These are phyloP conservation scores for Yarrowia deformans DNA, from an alignment of 805 yeast genomes.

Conservation along the genomic window DNA sequence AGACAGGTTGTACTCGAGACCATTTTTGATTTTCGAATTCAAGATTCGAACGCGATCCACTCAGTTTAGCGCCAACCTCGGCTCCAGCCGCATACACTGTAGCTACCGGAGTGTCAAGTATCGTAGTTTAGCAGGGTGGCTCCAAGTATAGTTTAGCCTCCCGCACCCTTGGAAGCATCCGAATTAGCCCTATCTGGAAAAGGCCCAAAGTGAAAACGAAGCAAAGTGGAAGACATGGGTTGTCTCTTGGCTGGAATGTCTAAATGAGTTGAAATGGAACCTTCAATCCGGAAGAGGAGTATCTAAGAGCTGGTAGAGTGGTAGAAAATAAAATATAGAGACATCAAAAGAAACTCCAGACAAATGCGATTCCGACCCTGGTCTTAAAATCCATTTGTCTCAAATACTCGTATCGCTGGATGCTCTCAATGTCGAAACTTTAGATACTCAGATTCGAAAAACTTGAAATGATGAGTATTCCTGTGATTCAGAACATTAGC, in stretches of 20 bases:
- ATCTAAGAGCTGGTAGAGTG: too few species aligned
- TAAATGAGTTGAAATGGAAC: neutral
- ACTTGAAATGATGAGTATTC: too few species aligned
- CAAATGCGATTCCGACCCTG: too few species aligned
- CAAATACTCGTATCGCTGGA: too few species aligned
- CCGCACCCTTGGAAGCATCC: conserved; percentile 27
- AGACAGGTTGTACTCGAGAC: too few species aligned
- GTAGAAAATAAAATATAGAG: too few species aligned
- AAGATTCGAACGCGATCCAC: neutral
- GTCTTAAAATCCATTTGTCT: too few species aligned
- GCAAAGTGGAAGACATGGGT: neutral
- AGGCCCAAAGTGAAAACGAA: neutral
- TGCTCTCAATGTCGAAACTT: too few species aligned
- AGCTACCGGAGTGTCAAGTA: too few species aligned
- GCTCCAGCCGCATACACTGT: conserved; percentile 19
- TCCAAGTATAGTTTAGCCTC: conserved; percentile 6
- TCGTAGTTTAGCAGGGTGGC: neutral
- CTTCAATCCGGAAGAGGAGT: neutral
- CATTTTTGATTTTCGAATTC: neutral
- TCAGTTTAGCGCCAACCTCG: conserved; percentile 21
- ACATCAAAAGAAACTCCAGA: too few species aligned
- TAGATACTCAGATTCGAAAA: too few species aligned
- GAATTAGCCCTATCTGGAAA: conserved; percentile 17
- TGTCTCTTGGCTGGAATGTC: conserved; percentile 7
- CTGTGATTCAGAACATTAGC: too few species aligned